These are phyloP conservation scores for Colletotrichum sp. DNA, from an alignment of 2,329 filamentous ascomycete species.

Conservation along the genomic window DNA sequence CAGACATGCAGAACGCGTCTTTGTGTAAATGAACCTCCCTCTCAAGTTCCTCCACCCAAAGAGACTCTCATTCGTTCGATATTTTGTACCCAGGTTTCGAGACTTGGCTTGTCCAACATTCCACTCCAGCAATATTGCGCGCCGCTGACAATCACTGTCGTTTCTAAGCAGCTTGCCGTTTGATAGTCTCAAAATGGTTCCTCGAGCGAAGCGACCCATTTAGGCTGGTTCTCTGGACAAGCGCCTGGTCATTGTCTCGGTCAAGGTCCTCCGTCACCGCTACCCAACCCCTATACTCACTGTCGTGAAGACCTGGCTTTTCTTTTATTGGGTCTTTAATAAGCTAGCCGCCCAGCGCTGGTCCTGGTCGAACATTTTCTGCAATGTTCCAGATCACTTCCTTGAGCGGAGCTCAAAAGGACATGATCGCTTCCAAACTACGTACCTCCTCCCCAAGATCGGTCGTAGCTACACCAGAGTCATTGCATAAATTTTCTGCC, in stretches of 20 bases:
- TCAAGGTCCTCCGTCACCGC: neutral
- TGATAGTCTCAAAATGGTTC: neutral
- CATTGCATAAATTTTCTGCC: neutral
- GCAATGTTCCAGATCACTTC: neutral
- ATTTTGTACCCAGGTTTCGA: neutral
- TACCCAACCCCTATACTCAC: neutral
- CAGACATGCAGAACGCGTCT: neutral
- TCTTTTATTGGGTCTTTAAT: neutral
- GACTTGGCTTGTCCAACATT: slow-evolving; percentile 1
- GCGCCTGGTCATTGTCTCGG: neutral
- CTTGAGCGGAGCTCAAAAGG: neutral
- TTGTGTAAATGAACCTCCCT: neutral
- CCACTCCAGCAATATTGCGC: neutral
- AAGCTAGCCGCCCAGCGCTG: neutral
- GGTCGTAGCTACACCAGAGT: neutral
- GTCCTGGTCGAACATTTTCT: neutral
- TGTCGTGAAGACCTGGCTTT: neutral
- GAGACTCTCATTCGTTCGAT: neutral
- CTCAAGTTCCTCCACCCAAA: neutral
- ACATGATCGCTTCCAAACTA: neutral
- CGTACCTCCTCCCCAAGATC: neutral
- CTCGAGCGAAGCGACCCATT: neutral
- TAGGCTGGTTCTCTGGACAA: neutral
- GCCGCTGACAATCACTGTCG: neutral
- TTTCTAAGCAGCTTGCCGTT: neutral